phyloP scores from a whole-genome alignment of 2,329 filamentous ascomycete species.

The Fusarium devonianum region DNA sequence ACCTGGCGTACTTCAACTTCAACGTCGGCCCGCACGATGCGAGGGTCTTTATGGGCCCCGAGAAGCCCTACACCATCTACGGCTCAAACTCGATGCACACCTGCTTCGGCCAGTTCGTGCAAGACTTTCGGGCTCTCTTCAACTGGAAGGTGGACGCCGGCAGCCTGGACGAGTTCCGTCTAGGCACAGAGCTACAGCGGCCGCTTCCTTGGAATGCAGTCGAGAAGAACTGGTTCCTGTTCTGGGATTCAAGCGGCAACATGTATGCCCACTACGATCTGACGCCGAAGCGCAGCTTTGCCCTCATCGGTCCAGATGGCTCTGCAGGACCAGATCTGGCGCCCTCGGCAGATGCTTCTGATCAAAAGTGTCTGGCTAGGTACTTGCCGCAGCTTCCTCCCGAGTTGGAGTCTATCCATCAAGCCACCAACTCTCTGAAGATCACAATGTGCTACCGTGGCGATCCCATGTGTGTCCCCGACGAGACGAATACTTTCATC shows the following conservation, averaged over 20 bases:
- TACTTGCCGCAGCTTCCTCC: conserved; percentile 52
- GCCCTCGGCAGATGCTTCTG: conserved; percentile 43
- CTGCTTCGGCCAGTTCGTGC: conserved; percentile 65
- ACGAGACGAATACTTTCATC: conserved; percentile 60
- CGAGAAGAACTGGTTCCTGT: conserved; percentile 70
- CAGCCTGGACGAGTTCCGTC: conserved; percentile 47
- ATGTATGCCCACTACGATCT: conserved; percentile 63
- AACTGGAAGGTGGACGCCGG: conserved; percentile 49
- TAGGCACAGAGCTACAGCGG: conserved; percentile 59
- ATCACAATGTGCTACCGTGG: conserved; percentile 61
- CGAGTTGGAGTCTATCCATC: conserved; percentile 59
- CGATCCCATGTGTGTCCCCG: conserved; percentile 53
- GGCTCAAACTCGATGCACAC: conserved; percentile 62
- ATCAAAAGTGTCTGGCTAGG: conserved; percentile 55
- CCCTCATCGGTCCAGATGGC: conserved; percentile 54
- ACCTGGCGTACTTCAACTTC: conserved; percentile 51
- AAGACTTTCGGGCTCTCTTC: conserved; percentile 59
- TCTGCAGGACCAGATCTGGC: conserved; percentile 57
- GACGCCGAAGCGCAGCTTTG: conserved; percentile 57
- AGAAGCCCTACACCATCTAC: conserved; percentile 58
- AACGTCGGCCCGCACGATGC: conserved; percentile 65
- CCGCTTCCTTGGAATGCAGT: conserved; percentile 53
- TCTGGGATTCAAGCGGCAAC: conserved; percentile 59
- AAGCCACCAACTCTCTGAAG: conserved; percentile 65
- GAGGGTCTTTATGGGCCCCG: conserved; percentile 62